Conservation (phyloP, 2,329 filamentous ascomycete genomes). For the Beauveria scarabaeidicola region DNA sequence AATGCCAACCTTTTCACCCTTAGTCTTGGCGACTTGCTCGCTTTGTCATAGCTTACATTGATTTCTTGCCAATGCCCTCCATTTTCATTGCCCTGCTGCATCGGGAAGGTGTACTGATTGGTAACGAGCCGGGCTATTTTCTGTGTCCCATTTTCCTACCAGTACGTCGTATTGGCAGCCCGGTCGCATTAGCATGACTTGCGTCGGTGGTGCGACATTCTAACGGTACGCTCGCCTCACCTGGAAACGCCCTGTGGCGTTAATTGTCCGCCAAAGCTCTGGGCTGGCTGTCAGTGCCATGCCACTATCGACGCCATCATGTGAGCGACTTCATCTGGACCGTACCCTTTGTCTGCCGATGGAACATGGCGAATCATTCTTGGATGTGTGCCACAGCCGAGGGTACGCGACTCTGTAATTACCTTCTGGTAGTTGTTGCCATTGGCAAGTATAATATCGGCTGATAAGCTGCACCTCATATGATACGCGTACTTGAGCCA, state of each 20-base stretch:
- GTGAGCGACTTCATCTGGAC: neutral
- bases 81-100: neutral
- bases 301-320: constrained; percentile 7
- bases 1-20: too few relatives aligned
- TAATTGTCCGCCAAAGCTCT: neutral
- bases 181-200: neutral
- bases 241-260: constrained; percentile 7
- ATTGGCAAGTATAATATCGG: neutral
- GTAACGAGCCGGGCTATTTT: neutral
- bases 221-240: constrained; percentile 2
- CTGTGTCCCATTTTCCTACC: neutral
- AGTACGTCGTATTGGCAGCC: neutral
- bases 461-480: neutral
- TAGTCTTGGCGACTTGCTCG: neutral
- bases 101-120: neutral
- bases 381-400: neutral
- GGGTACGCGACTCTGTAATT: neutral
- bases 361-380: neutral
- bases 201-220: neutral
- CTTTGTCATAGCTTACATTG: constrained; percentile 1
- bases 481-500: neutral
- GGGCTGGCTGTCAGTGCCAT: neutral
- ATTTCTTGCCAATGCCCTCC: neutral
- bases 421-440: neutral
- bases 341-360: neutral